Conservation (phyloP, 495 filamentous ascomycete genomes). For the Amphirosellinia nigrospora region DNA sequence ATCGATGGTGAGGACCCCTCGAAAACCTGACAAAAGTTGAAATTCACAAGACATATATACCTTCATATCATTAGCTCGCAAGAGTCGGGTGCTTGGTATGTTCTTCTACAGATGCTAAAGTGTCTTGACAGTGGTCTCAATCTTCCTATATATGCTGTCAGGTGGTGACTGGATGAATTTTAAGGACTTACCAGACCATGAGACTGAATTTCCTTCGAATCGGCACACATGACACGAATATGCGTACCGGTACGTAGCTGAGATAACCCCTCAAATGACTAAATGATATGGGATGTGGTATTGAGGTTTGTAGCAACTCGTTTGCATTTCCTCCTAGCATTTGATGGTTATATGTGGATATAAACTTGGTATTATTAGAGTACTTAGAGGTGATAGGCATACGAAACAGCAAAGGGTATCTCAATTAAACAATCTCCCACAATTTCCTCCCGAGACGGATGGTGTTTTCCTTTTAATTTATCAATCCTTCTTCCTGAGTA, state of each 20-base stretch:
- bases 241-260: too few species aligned
- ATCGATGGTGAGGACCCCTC: not conserved
- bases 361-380: not conserved
- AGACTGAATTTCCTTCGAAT: not conserved
- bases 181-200: not conserved
- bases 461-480: not conserved
- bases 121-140: not conserved
- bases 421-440: conserved; percentile 15
- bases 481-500: conserved; percentile 34
- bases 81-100: too few species aligned
- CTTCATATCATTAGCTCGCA: too few species aligned
- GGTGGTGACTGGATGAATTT: not conserved
- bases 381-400: not conserved
- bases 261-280: not conserved
- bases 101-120: too few species aligned
- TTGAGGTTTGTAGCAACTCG: not conserved
- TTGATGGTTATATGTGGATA: not conserved
- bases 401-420: conserved; percentile 21
- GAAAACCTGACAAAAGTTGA: too few species aligned
- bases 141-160: not conserved
- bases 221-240: not conserved
- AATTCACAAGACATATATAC: too few species aligned
- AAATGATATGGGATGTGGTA: not conserved
- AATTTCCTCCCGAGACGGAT: not conserved
- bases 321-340: conserved; percentile 1